Conservation (phyloP, 805 yeast genomes). For the Candida stauntonica region DNA sequence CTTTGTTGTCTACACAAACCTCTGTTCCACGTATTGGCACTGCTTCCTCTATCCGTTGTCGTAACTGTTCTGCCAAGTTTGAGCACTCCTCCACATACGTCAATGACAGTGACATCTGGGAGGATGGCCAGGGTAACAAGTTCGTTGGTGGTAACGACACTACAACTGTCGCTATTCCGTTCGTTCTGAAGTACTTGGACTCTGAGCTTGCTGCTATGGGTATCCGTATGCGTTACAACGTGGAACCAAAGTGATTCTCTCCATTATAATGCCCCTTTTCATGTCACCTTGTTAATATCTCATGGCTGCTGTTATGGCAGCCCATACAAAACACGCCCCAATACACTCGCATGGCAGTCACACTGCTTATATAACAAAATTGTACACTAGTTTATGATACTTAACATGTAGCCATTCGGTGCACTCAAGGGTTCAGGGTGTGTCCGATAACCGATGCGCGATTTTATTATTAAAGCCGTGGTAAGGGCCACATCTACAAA, state of each 20-base stretch:
- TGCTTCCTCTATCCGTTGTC: constrained; percentile 73
- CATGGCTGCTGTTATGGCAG: neutral
- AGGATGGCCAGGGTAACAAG: constrained; percentile 91
- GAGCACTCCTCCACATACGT: constrained; percentile 51
- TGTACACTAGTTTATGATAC: neutral
- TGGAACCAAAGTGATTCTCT: constrained; percentile 45
- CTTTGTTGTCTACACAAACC: constrained; percentile 81
- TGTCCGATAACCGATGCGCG: neutral
- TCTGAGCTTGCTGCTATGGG: constrained; percentile 98
- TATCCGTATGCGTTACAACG: constrained; percentile 85
- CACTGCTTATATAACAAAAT: neutral
- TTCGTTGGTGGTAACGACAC: constrained; percentile 91
- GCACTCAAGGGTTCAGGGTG: neutral
- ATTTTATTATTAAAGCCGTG: too few relatives aligned
- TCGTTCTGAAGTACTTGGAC: constrained; percentile 90
- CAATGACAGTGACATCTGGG: constrained; percentile 83
- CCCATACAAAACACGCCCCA: neutral
- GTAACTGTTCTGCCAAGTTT: constrained; percentile 79
- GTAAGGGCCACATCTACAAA: too few relatives aligned
- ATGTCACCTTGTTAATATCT: neutral
- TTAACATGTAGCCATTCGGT: neutral
- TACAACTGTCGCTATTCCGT: constrained; percentile 95
- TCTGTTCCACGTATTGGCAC: constrained; percentile 91
- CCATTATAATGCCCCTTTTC: neutral
- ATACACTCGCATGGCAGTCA: neutral